Percentiles rank a stretch among this genome's conserved stretches.
phyloP scores from a whole-genome alignment of 495 filamentous ascomycete species.

The Aspergillus mulundensis region DNA sequence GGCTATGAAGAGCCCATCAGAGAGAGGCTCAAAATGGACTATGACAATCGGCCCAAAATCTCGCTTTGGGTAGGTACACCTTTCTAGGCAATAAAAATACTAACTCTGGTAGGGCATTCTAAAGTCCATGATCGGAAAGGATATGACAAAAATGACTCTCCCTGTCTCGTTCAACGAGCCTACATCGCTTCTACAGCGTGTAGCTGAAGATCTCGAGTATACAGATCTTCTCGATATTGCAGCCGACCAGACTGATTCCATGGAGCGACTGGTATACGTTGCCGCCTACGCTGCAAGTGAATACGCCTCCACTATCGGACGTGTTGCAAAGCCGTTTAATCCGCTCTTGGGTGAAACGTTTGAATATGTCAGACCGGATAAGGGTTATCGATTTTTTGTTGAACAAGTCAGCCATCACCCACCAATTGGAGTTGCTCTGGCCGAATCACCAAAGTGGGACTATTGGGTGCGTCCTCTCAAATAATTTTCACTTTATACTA shows the following conservation, averaged over 20 bases:
- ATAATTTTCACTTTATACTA: neutral
- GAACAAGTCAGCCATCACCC: constrained; percentile 99
- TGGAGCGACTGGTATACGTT: constrained; percentile 93
- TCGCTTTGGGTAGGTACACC: constrained; percentile 78
- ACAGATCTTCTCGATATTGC: constrained; percentile 88
- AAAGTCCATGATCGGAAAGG: constrained; percentile 99
- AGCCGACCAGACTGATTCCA: constrained; percentile 77
- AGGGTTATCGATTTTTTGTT: constrained; percentile 95
- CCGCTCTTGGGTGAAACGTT: constrained; percentile 94
- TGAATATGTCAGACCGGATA: constrained; percentile 92
- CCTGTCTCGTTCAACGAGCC: constrained; percentile 99
- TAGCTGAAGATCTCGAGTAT: constrained; percentile 97
- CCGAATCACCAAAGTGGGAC: constrained; percentile 90
- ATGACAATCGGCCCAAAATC: constrained; percentile 88
- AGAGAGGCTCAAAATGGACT: constrained; percentile 77
- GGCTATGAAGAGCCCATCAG: constrained; percentile 89
- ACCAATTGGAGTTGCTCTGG: constrained; percentile 89
- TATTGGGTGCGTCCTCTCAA: constrained; percentile 62
- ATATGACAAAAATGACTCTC: constrained; percentile 99
- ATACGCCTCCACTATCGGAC: constrained; percentile 93
- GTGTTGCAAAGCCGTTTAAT: constrained; percentile 97
- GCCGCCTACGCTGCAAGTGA: constrained; percentile 93
- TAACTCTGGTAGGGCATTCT: constrained; percentile 68
- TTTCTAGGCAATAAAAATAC: constrained; percentile 7
- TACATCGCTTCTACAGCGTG: constrained; percentile 92